Base-by-base conservation (phyloP, 1,284 basidiomycete genomes). In the Porodaedalea pini region DNA sequence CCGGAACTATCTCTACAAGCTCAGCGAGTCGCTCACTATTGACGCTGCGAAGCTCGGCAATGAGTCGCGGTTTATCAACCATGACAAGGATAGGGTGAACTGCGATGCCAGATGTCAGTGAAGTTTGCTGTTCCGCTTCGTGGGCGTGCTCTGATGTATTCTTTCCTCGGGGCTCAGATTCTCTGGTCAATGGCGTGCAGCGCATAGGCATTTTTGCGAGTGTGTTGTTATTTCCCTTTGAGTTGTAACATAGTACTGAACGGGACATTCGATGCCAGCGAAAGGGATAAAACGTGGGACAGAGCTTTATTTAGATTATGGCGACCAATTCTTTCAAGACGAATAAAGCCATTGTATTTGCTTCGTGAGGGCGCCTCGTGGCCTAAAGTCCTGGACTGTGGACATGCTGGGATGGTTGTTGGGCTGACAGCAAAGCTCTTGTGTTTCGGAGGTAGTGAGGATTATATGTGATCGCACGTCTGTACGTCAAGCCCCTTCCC, bases 1-100 rank as follows among this genome's bases (percentile, higher is more conserved):
- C 3, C 74, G 84, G 53, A 82, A 79, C 55, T 88, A 88, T 60
- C 68, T 80, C 4, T 88, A 85, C 56, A 68, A 67, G 11, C 66
- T 85, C n/a, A 76, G 80, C 54, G 39, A 64, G 0, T 64, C 65
- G 0, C 59, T 75, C 19, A 67, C 74, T 2, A 65, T 86, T 5
- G 86, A 88, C 65, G 72, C 79, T 45, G 68, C 74, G 2, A 74
- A 70, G 34, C 72, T 72, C 0, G 86, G 85, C 2, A 85, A 86
- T 56, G 70, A 75, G 19, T 74, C 81, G 4, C 72, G 83, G 23
- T 87, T 79, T 62, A 76, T 86, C 47, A 83, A 88, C 61, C 83
- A 87, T 64, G 68, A 73, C 15, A 52, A 36, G 3, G 44, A 55
- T 4, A 59, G 61, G 0, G 63, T 69, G 0, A 86, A 85, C 63